Percentiles rank a stretch among this genome's conserved stretches.
phyloP scores from a whole-genome alignment of 2,329 filamentous ascomycete genomes.

The Phaeosphaeriaceae sp. region DNA sequence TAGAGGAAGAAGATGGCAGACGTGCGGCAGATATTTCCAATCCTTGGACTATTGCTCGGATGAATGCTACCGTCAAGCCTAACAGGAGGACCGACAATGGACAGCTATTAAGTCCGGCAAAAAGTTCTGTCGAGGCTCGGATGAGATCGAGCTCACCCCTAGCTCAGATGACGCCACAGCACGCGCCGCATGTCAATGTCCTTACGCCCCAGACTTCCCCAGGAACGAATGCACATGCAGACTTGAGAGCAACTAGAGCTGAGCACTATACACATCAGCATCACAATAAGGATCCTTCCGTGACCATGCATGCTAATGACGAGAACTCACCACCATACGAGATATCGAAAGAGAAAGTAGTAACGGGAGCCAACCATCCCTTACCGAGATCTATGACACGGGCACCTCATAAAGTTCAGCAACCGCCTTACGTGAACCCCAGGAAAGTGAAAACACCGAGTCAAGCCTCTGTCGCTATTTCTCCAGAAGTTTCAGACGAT shows the following conservation, averaged over 20 bases:
- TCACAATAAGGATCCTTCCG: background rate
- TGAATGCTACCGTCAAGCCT: conserved; percentile 48
- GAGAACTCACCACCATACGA: background rate
- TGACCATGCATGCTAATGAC: background rate
- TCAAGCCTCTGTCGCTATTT: background rate
- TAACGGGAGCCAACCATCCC: background rate
- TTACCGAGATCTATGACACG: background rate
- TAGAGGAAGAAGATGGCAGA: conserved; percentile 36
- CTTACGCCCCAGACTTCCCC: conserved; percentile 28
- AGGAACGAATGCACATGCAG: conserved; percentile 3
- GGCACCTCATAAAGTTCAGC: background rate
- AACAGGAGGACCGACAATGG: conserved; percentile 15
- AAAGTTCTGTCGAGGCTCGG: conserved; percentile 13
- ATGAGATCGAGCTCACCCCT: conserved; percentile 17
- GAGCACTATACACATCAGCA: background rate
- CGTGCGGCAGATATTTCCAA: conserved; percentile 51
- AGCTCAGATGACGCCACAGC: conserved; percentile 3
- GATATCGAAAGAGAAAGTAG: background rate
- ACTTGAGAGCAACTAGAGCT: no score
- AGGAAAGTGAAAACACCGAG: background rate
- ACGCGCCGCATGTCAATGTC: conserved; percentile 7
- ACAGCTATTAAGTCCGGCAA: conserved; percentile 37
- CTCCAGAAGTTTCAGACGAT: conserved; percentile 10
- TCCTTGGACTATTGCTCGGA: conserved; percentile 59
- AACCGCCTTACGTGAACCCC: background rate